These are phyloP conservation scores for Aspergillus jensenii DNA, from an alignment of 2,329 filamentous ascomycete genomes.

Conservation along the genomic window DNA sequence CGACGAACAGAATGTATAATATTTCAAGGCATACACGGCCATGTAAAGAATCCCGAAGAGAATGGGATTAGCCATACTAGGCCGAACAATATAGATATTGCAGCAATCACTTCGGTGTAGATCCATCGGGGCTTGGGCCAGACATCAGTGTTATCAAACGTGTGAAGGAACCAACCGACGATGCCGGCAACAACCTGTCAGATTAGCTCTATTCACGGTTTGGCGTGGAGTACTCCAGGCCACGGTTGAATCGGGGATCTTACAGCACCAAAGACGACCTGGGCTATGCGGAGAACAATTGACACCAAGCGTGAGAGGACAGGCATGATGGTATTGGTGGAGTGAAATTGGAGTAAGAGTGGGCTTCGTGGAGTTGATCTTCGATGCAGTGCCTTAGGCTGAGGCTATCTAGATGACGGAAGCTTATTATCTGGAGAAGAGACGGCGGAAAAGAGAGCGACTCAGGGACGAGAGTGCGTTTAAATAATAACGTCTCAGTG, in stretches of 20 bases:
- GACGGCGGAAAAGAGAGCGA: background rate
- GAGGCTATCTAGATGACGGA: background rate
- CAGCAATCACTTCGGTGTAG: constrained; percentile 72
- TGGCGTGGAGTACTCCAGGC: background rate
- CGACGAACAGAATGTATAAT: background rate
- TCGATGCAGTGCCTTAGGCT: background rate
- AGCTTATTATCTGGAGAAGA: background rate
- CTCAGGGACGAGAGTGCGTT: background rate
- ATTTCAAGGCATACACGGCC: constrained; percentile 49
- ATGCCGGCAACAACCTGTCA: constrained; percentile 62
- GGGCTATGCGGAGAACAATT: constrained; percentile 58
- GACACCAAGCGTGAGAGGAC: constrained; percentile 56
- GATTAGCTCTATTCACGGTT: constrained; percentile 13
- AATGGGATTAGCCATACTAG: constrained; percentile 74
- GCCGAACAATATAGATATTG: constrained; percentile 65
- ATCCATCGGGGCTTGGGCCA: constrained; percentile 67
- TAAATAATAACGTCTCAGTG: background rate
- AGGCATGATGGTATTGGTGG: constrained; percentile 40
- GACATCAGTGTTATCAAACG: constrained; percentile 45
- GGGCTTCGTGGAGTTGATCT: background rate
- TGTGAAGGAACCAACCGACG: constrained; percentile 65
- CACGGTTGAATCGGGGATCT: constrained; percentile 15
- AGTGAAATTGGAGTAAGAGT: background rate
- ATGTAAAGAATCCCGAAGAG: constrained; percentile 65
- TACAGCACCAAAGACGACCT: constrained; percentile 71